A percentile compares a stretch with the other conserved stretches of the same genome.
Conservation (phyloP, 192 early-diverging fungal genomes). For the Funneliformis geosporum region DNA sequence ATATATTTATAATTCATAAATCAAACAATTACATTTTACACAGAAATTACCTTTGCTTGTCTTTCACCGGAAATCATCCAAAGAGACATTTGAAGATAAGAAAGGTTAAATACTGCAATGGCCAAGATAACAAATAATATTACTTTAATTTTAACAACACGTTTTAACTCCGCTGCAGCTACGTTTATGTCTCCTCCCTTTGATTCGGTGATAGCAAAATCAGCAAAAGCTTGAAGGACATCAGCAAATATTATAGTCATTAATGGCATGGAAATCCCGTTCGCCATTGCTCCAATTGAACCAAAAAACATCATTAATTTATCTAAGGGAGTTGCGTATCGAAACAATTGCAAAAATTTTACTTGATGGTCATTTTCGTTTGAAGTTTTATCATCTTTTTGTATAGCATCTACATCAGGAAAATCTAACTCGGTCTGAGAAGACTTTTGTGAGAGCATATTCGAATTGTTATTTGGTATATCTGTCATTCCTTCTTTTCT, state of each 20-base stretch:
- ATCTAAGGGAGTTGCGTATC: neutral
- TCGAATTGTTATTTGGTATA: too few relatives aligned
- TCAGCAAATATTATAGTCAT: slow-evolving; percentile 2
- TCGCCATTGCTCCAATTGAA: neutral
- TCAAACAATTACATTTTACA: neutral
- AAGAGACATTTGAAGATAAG: slow-evolving; percentile 64
- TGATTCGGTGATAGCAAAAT: neutral
- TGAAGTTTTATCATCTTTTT: neutral
- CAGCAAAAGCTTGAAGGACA: neutral
- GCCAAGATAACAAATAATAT: slow-evolving; percentile 48
- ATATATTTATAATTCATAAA: neutral
- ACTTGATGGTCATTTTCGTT: neutral
- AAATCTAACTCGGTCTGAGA: too few relatives aligned
- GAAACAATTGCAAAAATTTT: slow-evolving; percentile 5
- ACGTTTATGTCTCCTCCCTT: neutral
- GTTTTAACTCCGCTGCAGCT: neutral
- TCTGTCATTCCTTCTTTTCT: too few relatives aligned
- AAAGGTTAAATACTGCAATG: slow-evolving; percentile 52
- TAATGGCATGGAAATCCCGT: neutral
- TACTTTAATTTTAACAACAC: slow-evolving; percentile 1
- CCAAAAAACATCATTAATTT: slow-evolving; percentile 12
- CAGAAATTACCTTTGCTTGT: slow-evolving; percentile 40
- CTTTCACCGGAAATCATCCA: slow-evolving; percentile 64
- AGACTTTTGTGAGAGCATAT: too few relatives aligned
- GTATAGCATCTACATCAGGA: too few relatives aligned